Conservation (phyloP, 2,329 filamentous ascomycete genomes). For the Teratosphaeria viscida region DNA sequence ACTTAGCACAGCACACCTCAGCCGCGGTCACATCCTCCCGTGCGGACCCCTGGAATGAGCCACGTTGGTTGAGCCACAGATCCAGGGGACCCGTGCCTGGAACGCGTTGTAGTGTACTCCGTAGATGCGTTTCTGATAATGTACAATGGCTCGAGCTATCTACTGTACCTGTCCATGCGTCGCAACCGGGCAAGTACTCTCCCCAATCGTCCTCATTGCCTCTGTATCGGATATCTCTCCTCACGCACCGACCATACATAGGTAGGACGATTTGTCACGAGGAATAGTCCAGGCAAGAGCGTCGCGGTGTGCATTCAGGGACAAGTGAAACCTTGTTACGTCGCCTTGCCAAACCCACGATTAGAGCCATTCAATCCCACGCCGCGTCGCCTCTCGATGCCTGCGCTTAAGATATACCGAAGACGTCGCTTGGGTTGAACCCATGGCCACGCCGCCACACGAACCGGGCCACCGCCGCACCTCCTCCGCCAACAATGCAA, state of each 20-base stretch:
- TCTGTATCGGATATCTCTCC: no score
- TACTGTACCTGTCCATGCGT: neutral
- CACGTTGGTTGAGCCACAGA: neutral
- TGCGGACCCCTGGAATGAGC: no score
- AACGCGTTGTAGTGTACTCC: neutral
- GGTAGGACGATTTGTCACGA: neutral
- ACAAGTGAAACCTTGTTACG: neutral
- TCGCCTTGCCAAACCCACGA: neutral
- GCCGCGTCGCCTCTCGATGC: neutral
- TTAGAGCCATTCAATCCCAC: neutral
- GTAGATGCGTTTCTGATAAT: neutral
- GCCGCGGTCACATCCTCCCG: no score
- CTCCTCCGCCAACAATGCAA: constrained; percentile 26
- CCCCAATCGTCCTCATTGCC: neutral
- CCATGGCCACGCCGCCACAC: neutral
- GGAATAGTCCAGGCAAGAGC: neutral
- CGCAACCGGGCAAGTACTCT: neutral
- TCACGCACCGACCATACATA: neutral
- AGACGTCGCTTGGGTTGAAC: neutral
- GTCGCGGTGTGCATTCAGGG: neutral
- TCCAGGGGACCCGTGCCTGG: neutral
- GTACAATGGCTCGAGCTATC: neutral
- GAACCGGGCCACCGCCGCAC: neutral
- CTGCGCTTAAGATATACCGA: neutral
- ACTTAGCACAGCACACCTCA: no score